Base-by-base conservation (phyloP, 177 flowering plant species). In the Vitis hybrid region DNA sequence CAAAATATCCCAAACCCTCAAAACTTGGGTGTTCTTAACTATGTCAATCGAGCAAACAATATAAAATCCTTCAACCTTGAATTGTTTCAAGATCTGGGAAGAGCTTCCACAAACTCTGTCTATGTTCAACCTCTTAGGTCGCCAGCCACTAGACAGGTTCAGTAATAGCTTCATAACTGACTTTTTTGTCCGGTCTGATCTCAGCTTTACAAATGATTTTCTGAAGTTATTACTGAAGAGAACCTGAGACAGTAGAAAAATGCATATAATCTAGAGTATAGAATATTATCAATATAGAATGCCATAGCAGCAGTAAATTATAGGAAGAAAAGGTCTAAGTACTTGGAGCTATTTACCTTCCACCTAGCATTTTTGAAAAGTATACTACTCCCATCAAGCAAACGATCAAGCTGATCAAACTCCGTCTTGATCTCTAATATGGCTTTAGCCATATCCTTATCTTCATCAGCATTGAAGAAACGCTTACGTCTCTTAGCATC, bases 1-100 rank as follows among this genome's bases (percentile, higher is more conserved):
- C 67, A 83, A 60, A 7, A 88, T 68, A 73, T 85, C 90, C 94
- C 94, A 90, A 2, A 90, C 68, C 73, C 83, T 90, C 73, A 88
- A 66, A 15, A 87, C 86, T 75, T 90, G 94, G 12, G 18, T 50
- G 48, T 83, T 79, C 75, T 85, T 78, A 51, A 51, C 49, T 5
- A 86, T 71, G 58, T 89, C 93, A 56, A 75, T 67, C 2, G 89
- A 65, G 68, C 85, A 81, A 63, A 86, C 66, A 15, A 87, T 18
- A 67, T 81, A 77, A 13, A 78, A 72, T 3, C 62, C 73, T 70
- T 73, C 80, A 75, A 87, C 79, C 68, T 80, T 83, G 64, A 73
- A 82, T 53, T 79, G 80, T 60, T 85, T 80, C 50, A 87, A 65
- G 6, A 85, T 75, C 55, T 83, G 74, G 10, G 75, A 68, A 19